Base-by-base conservation (phyloP, 2,329 filamentous ascomycete genomes). In the Trichoderma sp. region DNA sequence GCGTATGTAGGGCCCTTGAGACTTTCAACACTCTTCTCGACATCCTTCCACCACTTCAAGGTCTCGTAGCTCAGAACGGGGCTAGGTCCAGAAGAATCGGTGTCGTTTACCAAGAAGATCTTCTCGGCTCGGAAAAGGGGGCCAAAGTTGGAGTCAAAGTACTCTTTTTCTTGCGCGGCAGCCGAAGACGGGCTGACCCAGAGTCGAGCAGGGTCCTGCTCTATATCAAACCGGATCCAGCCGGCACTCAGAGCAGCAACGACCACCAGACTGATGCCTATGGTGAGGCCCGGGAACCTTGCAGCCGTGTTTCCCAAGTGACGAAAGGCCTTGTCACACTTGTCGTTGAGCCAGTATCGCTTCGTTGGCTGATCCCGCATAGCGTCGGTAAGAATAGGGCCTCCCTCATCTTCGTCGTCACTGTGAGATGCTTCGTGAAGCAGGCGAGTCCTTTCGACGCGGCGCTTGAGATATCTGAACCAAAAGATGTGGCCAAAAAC, bases 141-240 rank as follows among this genome's bases (percentile, higher is more conserved):
- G 0, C 95, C 96, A 74, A 99, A 99, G 71, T 92, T 93, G 43
- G 85, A 76, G 74, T 99, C 96, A 69, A 98, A 99, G 74, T 96
- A 99, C 1, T 85, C 85, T 79, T 99, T 99, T 75, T 99, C 94
- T 74, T 92, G 85, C 0, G 95, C 95, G 21, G 96, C 94, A 56
- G 88, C 86, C 4, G 95, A 98, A 9, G 90, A 90, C 7, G 95
- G 95, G 71, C 94, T 93, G n/a, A 99, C 95, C 95, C 95, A 99
- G 9, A 99, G 81, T 55, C 91, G 88, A 12, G 96, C 95, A 6
- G 95, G 95, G 68, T 98, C 90, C 24, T 83, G 91, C 76, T 98
- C 95, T 43, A 99, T 83, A n/a, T 91, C 84, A 72, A 99, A 99
- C 51, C 87, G 86, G 66, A 95, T 80, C 92, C 92, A 96, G 1